These are phyloP conservation scores for Corylus heterophylla DNA, from an alignment of 306 rosid genomes.

Conservation along the genomic window DNA sequence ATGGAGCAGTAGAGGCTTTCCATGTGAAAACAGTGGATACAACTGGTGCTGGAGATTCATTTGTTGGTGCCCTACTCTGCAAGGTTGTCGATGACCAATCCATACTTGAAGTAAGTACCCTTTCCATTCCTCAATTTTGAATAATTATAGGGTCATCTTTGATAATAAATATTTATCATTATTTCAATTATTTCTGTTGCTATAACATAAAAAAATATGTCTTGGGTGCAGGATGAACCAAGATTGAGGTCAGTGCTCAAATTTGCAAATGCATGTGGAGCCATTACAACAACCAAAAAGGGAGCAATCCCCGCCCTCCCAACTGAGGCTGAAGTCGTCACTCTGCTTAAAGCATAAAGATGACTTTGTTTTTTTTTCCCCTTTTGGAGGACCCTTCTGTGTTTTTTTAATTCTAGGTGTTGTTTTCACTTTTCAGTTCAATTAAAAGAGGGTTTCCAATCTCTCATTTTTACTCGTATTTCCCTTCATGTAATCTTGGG, in stretches of 20 bases:
- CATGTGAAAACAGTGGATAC: conserved; percentile 78
- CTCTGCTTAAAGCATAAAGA: conserved; percentile 47
- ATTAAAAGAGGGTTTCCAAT: conserved; percentile 32
- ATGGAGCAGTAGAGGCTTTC: conserved; percentile 70
- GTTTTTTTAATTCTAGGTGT: not conserved
- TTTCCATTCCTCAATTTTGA: not conserved
- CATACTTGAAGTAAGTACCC: conserved; percentile 60
- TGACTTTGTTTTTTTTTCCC: not conserved
- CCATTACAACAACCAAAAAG: conserved; percentile 85
- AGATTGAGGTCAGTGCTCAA: conserved; percentile 57
- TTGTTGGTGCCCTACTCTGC: conserved; percentile 72
- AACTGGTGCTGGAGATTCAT: conserved; percentile 96
- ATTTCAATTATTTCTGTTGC: too few relatives aligned
- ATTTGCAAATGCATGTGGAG: conserved; percentile 90
- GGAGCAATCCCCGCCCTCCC: conserved; percentile 96
- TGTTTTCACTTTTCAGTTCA: conserved; percentile 23
- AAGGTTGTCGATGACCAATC: conserved; percentile 91
- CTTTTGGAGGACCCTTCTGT: conserved; percentile 7
- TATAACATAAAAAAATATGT: too few relatives aligned
- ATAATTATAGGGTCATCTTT: not conserved
- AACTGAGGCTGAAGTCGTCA: conserved; percentile 52
- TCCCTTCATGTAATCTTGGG: conserved; percentile 15
- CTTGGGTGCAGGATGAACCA: conserved; percentile 60
- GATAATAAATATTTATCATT: not conserved
- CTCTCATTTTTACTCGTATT: conserved; percentile 9